A percentile compares a stretch with the other conserved stretches of the same genome.
These are phyloP conservation scores for Elsinoe fawcettii DNA, from an alignment of 2,329 filamentous ascomycete genomes.

Conservation along the genomic window DNA sequence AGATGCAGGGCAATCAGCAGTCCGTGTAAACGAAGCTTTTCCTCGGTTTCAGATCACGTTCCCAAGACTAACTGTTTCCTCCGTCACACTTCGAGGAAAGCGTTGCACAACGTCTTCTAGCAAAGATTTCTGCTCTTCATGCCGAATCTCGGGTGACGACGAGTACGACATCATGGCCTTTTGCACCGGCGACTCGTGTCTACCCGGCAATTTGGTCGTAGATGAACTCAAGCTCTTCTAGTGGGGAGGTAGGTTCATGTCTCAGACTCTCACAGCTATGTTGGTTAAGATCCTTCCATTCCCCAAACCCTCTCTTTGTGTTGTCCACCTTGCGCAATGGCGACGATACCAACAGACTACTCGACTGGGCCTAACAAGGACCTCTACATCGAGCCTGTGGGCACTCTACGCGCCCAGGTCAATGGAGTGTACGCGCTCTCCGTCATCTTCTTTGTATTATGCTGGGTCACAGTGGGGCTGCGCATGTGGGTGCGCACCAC, in stretches of 20 bases:
- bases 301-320: neutral
- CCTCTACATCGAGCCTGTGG: neutral
- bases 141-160: neutral
- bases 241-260: neutral
- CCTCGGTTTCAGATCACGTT: neutral
- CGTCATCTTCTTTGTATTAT: slow-evolving; percentile 8
- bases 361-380: neutral
- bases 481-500: slow-evolving; percentile 16
- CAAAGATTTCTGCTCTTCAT: neutral
- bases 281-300: neutral
- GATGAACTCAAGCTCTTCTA: neutral
- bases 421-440: neutral
- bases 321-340: neutral
- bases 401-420: neutral
- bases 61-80: neutral
- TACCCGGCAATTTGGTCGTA: neutral
- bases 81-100: neutral
- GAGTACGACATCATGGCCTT: neutral
- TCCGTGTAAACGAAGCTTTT: neutral
- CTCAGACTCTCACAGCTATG: neutral
- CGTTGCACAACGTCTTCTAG: neutral
- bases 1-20: neutral
- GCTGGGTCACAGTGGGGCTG: slow-evolving; percentile 9
- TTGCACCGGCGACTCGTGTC: neutral
- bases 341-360: neutral